Base-by-base conservation (phyloP, 2,329 filamentous ascomycete species). In the Myriosclerotinia scirpicola region DNA sequence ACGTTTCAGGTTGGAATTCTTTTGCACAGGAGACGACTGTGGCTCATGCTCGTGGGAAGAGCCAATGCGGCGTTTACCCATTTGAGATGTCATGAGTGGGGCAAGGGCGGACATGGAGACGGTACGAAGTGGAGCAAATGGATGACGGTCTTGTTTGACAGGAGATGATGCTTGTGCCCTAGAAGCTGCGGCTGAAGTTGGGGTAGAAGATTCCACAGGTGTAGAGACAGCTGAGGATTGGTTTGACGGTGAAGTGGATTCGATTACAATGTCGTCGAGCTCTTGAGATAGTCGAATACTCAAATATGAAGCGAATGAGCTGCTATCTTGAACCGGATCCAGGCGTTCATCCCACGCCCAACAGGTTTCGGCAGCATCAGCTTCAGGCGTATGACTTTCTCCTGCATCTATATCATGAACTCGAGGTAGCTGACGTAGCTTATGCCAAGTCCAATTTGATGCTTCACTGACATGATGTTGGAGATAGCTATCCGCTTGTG, bases 401-500 rank as follows among this genome's bases (percentile, higher is more conserved):
- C 69, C 81, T 73, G 58, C 77, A 71, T 78, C 77, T 30, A 78
- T 78, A 65, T 86, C 82, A 69, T 84, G 83, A 26, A 85, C 80
- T 6, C 85, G 82, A 59, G 84, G 86, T 34, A 92, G 79, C 71
- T 87, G 83, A 44, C 87, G 84, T 12, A 93, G 77, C 55, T 83
- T 83, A 71, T 87, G 87, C 91, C 91, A 94, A 1, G 85, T 87
- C 89, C 89, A 93, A 6, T 82, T 81, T 12, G 79, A 59, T 30
- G 59, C 46, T 5, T n/a, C 14, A 26, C 40, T 30, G 46, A 67
- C 66, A 8, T 71, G 81, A 68, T 87, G 84, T 73, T 94, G 91
- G 2, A 91, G 78, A 70, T 94, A 94, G 1, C 89, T 88, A 71
- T 90, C 87, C 4, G 88, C 85, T 67, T 91, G 89, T 1, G 91